Evolutionary conservation across 306 rosid species (phyloP).

Genomic region (Medicago ruthenica): DNA sequence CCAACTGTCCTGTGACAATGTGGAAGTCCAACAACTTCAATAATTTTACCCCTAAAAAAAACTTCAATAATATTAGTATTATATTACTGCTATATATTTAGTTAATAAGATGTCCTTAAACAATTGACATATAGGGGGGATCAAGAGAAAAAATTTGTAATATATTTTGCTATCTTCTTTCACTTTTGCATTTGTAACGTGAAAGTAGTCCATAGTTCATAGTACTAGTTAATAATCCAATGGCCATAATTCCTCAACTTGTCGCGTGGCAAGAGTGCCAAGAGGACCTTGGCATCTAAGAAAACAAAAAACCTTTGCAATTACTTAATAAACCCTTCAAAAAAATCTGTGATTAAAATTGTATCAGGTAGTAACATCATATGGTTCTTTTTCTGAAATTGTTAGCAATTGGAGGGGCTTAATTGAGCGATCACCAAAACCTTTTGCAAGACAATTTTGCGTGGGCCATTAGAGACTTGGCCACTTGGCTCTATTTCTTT

Average conservation of each 20-base stretch:
- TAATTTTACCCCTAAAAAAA: no score
- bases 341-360: no score
- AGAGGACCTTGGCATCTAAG: not conserved
- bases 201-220: not conserved
- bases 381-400: no score
- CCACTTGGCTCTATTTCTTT: not conserved
- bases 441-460: no score
- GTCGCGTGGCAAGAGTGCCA: constrained; percentile 9
- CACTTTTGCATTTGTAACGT: not conserved
- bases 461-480: not conserved
- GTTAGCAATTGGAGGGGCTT: no score
- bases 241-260: constrained; percentile 8
- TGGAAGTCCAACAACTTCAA: no score
- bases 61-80: no score
- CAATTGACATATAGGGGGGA: not conserved
- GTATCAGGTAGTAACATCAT: no score
- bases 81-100: no score
- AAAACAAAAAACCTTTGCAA: not conserved
- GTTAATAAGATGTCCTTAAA: not conserved
- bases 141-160: not conserved
- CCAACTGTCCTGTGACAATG: no score
- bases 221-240: not conserved
- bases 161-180: not conserved
- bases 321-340: no score
- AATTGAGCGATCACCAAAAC: no score